Evolutionary conservation across 306 rosid species (phyloP).

Genomic region (Quercus parvula): DNA sequence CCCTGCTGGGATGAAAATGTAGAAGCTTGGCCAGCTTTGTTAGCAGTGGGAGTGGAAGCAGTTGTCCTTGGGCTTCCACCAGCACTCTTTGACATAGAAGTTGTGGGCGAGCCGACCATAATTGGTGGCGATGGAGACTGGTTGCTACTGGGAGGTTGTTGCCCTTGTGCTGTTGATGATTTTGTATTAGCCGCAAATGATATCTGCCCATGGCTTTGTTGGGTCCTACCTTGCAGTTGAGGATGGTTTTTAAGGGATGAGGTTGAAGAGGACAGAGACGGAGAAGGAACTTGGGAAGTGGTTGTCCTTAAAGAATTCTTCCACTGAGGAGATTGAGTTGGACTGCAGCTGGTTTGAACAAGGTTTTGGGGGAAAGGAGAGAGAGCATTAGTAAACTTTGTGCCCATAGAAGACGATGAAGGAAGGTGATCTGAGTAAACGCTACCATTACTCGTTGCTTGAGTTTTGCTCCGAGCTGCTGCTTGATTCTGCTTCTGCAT

Average conservation of each 20-base stretch:
- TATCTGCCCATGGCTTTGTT: slow-evolving; percentile 72
- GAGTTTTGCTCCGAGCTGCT: slow-evolving; percentile 52
- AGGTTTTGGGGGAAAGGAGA: slow-evolving; percentile 72
- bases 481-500: slow-evolving; percentile 63
- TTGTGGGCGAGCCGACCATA: slow-evolving; percentile 83
- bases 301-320: slow-evolving; percentile 60
- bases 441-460: slow-evolving; percentile 62
- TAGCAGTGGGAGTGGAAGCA: slow-evolving; percentile 50
- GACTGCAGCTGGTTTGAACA: slow-evolving; percentile 59
- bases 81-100: slow-evolving; percentile 76
- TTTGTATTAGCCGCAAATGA: slow-evolving; percentile 78
- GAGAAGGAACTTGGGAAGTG: slow-evolving; percentile 52
- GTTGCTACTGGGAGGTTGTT: slow-evolving; percentile 48
- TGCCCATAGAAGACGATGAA: slow-evolving; percentile 58
- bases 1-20: slow-evolving; percentile 70
- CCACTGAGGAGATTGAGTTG: slow-evolving; percentile 87
- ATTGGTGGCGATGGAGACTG: slow-evolving; percentile 81
- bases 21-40: slow-evolving; percentile 64
- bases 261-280: slow-evolving; percentile 61
- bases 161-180: slow-evolving; percentile 53
- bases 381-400: slow-evolving; percentile 68
- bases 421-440: slow-evolving; percentile 70
- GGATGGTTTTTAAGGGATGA: slow-evolving; percentile 54
- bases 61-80: slow-evolving; percentile 90
- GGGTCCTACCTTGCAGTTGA: slow-evolving; percentile 71